A percentile compares a stretch with the other conserved stretches of the same genome.
Evolutionary conservation across 768 basidiomycete species (phyloP).

Genomic region (Lactarius pseudohatsudake): DNA sequence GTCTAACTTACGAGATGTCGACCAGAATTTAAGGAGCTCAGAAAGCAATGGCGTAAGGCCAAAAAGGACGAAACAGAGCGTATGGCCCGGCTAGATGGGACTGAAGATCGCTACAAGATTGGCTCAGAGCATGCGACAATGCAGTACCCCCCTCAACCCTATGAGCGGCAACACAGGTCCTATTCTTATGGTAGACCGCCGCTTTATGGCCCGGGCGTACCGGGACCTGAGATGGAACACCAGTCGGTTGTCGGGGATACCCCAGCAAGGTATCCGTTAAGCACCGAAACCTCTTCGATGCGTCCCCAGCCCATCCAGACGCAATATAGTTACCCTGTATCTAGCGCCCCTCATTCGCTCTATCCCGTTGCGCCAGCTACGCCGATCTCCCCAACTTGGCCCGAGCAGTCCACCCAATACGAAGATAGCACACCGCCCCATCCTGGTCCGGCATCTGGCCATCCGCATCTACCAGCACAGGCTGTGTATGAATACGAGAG

Average conservation of each 20-base stretch:
- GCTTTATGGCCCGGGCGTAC: slow-evolving; percentile 25
- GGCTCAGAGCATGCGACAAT: slow-evolving; percentile 11
- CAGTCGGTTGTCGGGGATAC: slow-evolving; percentile 12
- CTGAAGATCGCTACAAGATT: slow-evolving; percentile 14
- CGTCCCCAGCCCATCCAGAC: slow-evolving; percentile 17
- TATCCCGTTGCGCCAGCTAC: slow-evolving; percentile 16
- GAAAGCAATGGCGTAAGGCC: slow-evolving; percentile 92
- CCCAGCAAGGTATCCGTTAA: slow-evolving; percentile 7
- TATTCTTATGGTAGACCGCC: slow-evolving; percentile 14
- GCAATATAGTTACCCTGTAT: slow-evolving; percentile 16
- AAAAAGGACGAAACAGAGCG: slow-evolving; percentile 65
- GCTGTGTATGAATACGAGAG: slow-evolving; percentile 20
- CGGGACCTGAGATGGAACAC: slow-evolving; percentile 20
- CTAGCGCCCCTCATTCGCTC: slow-evolving; percentile 16
- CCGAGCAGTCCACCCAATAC: slow-evolving; percentile 21
- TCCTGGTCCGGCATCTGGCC: slow-evolving; percentile 6
- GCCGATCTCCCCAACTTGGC: slow-evolving; percentile 21
- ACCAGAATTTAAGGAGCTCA: slow-evolving; percentile 95
- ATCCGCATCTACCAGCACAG: slow-evolving; percentile 16
- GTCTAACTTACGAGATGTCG: slow-evolving; percentile 28
- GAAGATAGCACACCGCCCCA: slow-evolving; percentile 20
- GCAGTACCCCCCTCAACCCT: slow-evolving; percentile 14
- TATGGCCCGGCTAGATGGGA: slow-evolving; percentile 12
- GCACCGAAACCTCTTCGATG: slow-evolving; percentile 10
- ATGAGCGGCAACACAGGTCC: slow-evolving; percentile 14